phyloP scores from a whole-genome alignment of 306 rosid genomes.

The Erythrophleum fordii region DNA sequence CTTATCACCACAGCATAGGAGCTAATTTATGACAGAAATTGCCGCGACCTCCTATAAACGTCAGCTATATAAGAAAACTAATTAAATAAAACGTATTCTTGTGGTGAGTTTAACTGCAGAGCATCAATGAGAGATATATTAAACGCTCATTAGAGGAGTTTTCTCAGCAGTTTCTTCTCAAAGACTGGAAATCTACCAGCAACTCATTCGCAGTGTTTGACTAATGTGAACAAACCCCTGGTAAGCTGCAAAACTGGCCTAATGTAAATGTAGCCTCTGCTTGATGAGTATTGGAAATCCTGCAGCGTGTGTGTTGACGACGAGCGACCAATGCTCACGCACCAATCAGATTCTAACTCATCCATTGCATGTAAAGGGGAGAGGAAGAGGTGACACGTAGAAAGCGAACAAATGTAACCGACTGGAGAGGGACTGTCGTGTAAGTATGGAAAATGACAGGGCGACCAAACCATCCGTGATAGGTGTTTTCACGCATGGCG shows the following conservation, averaged over 20 bases:
- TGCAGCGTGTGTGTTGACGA: not conserved
- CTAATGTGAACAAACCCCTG: not conserved
- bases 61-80: not conserved
- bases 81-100: not conserved
- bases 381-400: conserved; percentile 44
- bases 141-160: not conserved
- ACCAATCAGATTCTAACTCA: not conserved
- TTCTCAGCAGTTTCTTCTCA: too few species aligned
- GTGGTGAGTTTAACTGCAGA: not conserved
- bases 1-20: not conserved
- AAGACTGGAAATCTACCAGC: too few species aligned
- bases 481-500: conserved; percentile 88
- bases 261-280: not conserved
- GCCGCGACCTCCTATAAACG: not conserved
- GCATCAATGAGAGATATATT: not conserved
- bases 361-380: conserved; percentile 47
- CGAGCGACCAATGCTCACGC: not conserved
- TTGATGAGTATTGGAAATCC: not conserved
- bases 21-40: not conserved
- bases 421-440: conserved; percentile 17
- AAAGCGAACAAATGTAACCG: conserved; percentile 59
- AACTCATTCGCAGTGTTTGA: not conserved
- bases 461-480: conserved; percentile 59
- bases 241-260: not conserved
- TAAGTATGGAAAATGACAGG: conserved; percentile 10